These are phyloP conservation scores for Botrytis aclada DNA, from an alignment of 2,329 filamentous ascomycete species.

Conservation along the genomic window DNA sequence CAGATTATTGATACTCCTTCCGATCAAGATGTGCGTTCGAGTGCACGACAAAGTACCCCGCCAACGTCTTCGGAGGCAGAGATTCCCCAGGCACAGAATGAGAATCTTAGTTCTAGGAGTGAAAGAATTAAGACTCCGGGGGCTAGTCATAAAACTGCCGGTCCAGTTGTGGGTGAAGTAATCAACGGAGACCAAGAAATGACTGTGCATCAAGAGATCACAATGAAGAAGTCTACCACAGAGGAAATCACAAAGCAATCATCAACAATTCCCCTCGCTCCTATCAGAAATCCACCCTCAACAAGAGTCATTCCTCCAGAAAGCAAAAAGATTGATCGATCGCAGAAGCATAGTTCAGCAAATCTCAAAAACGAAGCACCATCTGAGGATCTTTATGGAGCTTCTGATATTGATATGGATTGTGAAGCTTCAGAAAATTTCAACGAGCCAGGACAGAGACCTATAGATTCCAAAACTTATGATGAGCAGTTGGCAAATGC, in stretches of 20 bases:
- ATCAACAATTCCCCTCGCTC: neutral
- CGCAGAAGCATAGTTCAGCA: neutral
- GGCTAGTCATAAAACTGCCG: neutral
- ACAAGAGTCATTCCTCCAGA: neutral
- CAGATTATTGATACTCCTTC: conserved; percentile 7
- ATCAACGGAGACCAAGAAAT: neutral
- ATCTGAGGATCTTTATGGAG: neutral
- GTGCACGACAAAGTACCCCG: neutral
- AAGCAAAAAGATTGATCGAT: neutral
- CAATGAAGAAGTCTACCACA: neutral
- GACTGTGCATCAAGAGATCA: neutral
- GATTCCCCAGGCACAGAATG: neutral
- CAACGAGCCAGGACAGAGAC: neutral
- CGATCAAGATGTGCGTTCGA: neutral
- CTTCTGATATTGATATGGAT: neutral
- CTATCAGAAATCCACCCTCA: neutral
- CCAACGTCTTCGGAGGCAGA: neutral
- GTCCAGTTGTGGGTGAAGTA: neutral
- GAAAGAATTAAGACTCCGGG: neutral
- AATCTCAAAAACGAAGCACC: neutral
- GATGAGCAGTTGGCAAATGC: neutral
- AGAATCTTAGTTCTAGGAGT: neutral
- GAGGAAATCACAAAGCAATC: neutral
- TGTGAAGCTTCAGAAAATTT: neutral
- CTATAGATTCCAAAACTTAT: neutral